These are phyloP conservation scores for Mrakia blollopis DNA, from an alignment of 768 basidiomycete genomes.

Conservation along the genomic window DNA sequence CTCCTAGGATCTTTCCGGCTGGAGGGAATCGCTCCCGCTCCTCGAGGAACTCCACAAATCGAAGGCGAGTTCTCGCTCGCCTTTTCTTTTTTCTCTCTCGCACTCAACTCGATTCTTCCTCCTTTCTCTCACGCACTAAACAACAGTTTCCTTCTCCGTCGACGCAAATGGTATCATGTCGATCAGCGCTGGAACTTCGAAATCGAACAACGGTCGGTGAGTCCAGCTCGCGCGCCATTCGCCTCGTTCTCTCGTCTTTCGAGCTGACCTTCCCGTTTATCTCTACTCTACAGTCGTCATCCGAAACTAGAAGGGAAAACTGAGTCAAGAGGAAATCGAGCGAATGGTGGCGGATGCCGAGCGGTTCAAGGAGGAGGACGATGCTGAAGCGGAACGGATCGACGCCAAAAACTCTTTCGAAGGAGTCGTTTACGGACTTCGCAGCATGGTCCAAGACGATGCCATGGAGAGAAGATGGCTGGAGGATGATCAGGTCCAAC, in stretches of 20 bases:
- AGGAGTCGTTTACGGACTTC: slow-evolving; percentile 89
- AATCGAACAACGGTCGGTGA: too few relatives aligned
- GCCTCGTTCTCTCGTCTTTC: too few relatives aligned
- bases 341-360: slow-evolving; percentile 77
- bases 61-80: slow-evolving; percentile 48
- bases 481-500: slow-evolving; percentile 80
- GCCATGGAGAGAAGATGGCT: slow-evolving; percentile 54
- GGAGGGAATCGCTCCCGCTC: slow-evolving; percentile 63
- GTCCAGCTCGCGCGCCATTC: too few relatives aligned
- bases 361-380: slow-evolving; percentile 61
- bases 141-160: slow-evolving; percentile 83
- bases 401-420: slow-evolving; percentile 84
- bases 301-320: slow-evolving; percentile 92
- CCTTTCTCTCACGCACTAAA: too few relatives aligned
- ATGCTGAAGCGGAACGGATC: slow-evolving; percentile 77
- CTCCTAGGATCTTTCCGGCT: slow-evolving; percentile 66
- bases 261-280: too few relatives aligned
- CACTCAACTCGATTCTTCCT: too few relatives aligned
- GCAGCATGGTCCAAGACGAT: slow-evolving; percentile 78
- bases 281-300: slow-evolving; percentile 71
- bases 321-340: slow-evolving; percentile 96
- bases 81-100: too few relatives aligned
- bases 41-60: slow-evolving; percentile 94
- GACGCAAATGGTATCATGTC: slow-evolving; percentile 71
- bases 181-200: too few relatives aligned